Evolutionary conservation across 768 basidiomycete species (phyloP), one percentile per base, ranked within the genome.

Genomic region (Gymnopilus dilepis): DNA sequence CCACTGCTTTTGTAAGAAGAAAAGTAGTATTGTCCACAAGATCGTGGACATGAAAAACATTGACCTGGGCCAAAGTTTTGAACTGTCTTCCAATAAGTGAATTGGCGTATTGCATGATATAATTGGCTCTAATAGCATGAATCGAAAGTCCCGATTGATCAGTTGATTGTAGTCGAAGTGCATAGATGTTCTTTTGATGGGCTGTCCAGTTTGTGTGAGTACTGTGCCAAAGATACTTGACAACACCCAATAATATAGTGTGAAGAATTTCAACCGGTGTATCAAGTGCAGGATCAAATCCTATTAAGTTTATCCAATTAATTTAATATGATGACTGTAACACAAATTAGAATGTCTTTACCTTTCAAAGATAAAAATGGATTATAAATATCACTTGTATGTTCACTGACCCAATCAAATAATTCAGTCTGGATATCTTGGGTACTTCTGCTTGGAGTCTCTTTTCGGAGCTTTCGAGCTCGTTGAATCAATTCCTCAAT

Each of bases 221-320:
- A 8, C 58, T 57, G 60, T 77, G 73, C 81, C 80, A 83, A 0
- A 72, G 37, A 66, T 82, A 82, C 61, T 82, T 82, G 19, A 74
- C 70, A 28, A 77, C 57, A 0, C 81, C 81, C 12, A 82, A 73
- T 0, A 82, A 69, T 26, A 78, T 70, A 1, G 78, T 80, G 59
- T 84, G 81, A 0, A 84, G 73, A 6, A 82, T 67, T 67, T 83
- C 80, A 7, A 80, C 69, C 1, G 80, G 77, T 1, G 76, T 78
- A 66, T 79, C 74, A 33, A 64, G 38, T 3, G 71, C 37, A 9
- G 67, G 63, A 65, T 78, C 72, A 38, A 73, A 72, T 2, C 70
- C 76, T 74, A 60, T 41, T 15, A 42, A 37, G n/a, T n/a, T n/a
- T n/a, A 59, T 21, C 55, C 28, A 40, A 26, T 41, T 34, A 12